phyloP scores from a whole-genome alignment of 768 basidiomycete species.

The Hortiboletus flavorubellus region DNA sequence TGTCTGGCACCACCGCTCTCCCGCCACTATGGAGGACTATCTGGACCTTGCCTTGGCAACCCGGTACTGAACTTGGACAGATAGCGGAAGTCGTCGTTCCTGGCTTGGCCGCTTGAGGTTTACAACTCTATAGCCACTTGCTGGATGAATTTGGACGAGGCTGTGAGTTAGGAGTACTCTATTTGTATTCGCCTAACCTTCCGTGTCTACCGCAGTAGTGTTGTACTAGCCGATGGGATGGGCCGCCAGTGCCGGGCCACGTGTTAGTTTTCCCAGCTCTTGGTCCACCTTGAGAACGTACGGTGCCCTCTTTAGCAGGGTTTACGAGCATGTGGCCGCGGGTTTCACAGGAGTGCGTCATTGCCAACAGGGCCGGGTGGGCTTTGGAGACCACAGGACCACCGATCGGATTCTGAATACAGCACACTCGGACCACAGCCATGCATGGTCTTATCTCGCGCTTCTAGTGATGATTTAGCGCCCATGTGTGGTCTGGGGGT shows the following conservation, averaged over 20 bases:
- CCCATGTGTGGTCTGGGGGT: background rate
- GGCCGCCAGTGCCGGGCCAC: constrained; percentile 10
- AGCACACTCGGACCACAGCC: background rate
- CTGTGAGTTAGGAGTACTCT: constrained; percentile 11
- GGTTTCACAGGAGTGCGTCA: constrained; percentile 22
- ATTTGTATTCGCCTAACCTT: constrained; percentile 25
- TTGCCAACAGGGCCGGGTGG: constrained; percentile 10
- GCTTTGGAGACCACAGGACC: background rate
- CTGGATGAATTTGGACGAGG: background rate
- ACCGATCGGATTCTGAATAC: background rate
- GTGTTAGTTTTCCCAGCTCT: constrained; percentile 13
- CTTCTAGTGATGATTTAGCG: background rate
- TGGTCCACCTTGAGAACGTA: constrained; percentile 15
- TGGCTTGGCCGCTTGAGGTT: background rate
- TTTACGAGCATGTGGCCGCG: constrained; percentile 20
- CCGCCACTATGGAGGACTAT: background rate
- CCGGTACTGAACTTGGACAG: background rate
- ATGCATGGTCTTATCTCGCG: constrained; percentile 16
- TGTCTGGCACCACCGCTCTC: constrained; percentile 1
- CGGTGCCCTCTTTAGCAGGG: constrained; percentile 8
- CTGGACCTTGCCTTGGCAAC: background rate
- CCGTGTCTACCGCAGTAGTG: background rate
- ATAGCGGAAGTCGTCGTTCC: background rate
- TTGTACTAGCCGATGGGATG: background rate
- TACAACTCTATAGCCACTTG: background rate